phyloP scores from a whole-genome alignment of 805 yeast genomes.

The Suhomyces sp. region DNA sequence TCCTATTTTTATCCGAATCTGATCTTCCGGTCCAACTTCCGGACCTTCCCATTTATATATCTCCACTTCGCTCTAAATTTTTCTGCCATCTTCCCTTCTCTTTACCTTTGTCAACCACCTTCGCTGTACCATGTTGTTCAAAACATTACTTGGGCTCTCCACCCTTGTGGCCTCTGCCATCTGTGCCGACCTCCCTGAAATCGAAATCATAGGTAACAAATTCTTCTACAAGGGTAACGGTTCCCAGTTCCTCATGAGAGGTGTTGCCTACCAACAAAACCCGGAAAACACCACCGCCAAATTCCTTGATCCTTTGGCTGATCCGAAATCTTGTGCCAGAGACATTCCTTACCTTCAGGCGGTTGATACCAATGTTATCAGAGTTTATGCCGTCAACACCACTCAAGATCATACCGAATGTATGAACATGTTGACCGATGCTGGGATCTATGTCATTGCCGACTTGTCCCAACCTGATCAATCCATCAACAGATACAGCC shows the following conservation, averaged over 20 bases:
- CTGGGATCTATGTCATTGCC: conserved; percentile 88
- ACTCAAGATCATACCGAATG: conserved; percentile 64
- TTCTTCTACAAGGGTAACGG: conserved; percentile 77
- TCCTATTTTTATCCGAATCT: no score
- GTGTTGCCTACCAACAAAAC: conserved; percentile 79
- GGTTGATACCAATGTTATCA: conserved; percentile 64
- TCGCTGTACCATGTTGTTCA: conserved; percentile 38
- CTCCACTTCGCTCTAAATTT: no score
- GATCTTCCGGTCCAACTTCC: no score
- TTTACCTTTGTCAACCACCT: neutral
- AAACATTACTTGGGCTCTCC: conserved; percentile 25
- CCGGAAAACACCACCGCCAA: conserved; percentile 49
- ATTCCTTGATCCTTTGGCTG: conserved; percentile 72
- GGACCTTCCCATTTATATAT: neutral
- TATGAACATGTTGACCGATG: conserved; percentile 65
- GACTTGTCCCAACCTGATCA: conserved; percentile 75
- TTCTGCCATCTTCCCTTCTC: neutral
- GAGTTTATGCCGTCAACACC: conserved; percentile 76
- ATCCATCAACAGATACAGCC: conserved; percentile 61
- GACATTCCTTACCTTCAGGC: conserved; percentile 69
- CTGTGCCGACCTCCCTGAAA: conserved; percentile 45
- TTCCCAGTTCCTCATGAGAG: conserved; percentile 73
- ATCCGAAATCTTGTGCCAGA: conserved; percentile 59
- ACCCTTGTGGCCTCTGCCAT: conserved; percentile 21
- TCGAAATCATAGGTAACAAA: conserved; percentile 75